A percentile compares a stretch with the other conserved stretches of the same genome.
These are phyloP conservation scores for Cryptococcus maquisensis DNA, from an alignment of 1,284 basidiomycete genomes.

Conservation along the genomic window DNA sequence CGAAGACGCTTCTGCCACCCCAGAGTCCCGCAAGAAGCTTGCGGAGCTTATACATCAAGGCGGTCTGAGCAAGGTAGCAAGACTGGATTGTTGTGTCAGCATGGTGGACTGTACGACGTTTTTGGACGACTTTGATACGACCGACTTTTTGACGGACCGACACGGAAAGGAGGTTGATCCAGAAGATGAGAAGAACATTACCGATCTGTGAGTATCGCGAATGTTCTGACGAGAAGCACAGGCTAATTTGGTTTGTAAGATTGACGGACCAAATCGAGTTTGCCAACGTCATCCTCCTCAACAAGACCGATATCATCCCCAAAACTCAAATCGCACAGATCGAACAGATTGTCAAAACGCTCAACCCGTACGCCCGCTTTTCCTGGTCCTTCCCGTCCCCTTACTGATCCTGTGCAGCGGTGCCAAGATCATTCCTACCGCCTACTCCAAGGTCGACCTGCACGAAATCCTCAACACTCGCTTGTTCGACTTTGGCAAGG, in stretches of 20 bases:
- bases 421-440: conserved; percentile 44
- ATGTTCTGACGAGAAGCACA: neutral
- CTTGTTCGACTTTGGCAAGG: conserved; percentile 50
- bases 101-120: conserved; percentile 46
- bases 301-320: conserved; percentile 49
- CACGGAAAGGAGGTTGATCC: conserved; percentile 40
- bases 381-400: neutral
- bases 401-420: conserved; percentile 5
- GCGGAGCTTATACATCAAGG: conserved; percentile 49
- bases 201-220: conserved; percentile 39
- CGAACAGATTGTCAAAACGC: conserved; percentile 42
- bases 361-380: conserved; percentile 48
- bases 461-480: conserved; percentile 44
- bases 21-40: conserved; percentile 30
- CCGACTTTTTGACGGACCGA: conserved; percentile 52
- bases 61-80: conserved; percentile 46
- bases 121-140: conserved; percentile 50
- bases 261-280: conserved; percentile 52
- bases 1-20: conserved; percentile 14
- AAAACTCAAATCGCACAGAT: conserved; percentile 39
- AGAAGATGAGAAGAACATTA: conserved; percentile 53
- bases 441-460: conserved; percentile 45
- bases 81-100: conserved; percentile 41
- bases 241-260: conserved; percentile 33
- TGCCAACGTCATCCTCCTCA: conserved; percentile 51